Evolutionary conservation across 2,329 filamentous ascomycete species (phyloP), one percentile per base, ranked within the genome.

Genomic region (Calonectria hongkongensis): DNA sequence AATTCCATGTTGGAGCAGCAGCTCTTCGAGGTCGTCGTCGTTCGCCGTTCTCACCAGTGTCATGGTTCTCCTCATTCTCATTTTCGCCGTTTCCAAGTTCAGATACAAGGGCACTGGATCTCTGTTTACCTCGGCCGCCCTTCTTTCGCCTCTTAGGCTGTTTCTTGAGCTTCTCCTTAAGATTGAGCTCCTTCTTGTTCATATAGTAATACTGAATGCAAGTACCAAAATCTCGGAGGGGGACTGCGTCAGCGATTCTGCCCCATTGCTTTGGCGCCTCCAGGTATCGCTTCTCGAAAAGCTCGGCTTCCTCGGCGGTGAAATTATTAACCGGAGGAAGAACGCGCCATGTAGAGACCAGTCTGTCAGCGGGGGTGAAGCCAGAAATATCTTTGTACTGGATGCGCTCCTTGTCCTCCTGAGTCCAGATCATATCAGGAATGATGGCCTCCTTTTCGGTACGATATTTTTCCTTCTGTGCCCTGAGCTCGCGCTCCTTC

Each of bases 191-290:
- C 84, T 93, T 93, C 85, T 92, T 97, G 81, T 93, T 94, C 74
- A 94, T 88, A 83, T 97, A 97, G 84, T 97, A 97, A 83, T 96
- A 95, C 81, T 95, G 93, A 77, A 97, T 97, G 83, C 93, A 95
- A 58, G 94, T 91, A 75, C 93, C 93, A 83, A 95, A 95, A 78
- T 94, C 92, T 28, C 94, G 91, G 36, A 89, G 88, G 0, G 90
- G 89, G 7, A 96, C 85, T 28, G 88, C 88, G 71, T 93, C 91
- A 6, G 94, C 93, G 71, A 97, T 92, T 78, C 91, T 92, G 70
- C 94, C 93, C 94, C 94, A 97, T 80, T 95, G 94, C 87, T 97
- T 97, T 0, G 94, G 93, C 71, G 90, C 90, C 73, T 95, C 93
- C 64, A 94, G 88, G 79, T 95, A 96, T 13, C 91, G 89, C 77